phyloP scores from a whole-genome alignment of 2,329 filamentous ascomycete genomes.

The Teratosphaeriaceae sp. region DNA sequence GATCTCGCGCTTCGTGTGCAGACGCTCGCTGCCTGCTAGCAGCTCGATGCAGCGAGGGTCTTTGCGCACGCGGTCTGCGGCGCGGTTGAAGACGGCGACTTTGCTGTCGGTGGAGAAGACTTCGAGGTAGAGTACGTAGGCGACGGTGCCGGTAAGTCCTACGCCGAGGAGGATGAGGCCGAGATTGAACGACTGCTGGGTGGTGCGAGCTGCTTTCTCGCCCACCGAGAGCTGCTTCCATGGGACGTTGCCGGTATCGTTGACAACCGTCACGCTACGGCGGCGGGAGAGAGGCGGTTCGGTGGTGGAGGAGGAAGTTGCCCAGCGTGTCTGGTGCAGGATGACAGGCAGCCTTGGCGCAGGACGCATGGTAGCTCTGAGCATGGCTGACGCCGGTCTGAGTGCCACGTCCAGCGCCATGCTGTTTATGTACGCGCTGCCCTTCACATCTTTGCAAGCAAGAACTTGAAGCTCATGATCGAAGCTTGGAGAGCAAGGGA shows the following conservation, averaged over 20 bases:
- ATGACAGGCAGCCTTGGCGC: not conserved
- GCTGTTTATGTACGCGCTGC: no score
- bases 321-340: slow-evolving; percentile 8
- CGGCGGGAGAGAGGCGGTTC: slow-evolving; percentile 45
- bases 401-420: not conserved
- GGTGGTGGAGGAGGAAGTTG: slow-evolving; percentile 17
- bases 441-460: no score
- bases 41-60: slow-evolving; percentile 65
- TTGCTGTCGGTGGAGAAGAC: slow-evolving; percentile 80
- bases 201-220: slow-evolving; percentile 79
- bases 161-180: slow-evolving; percentile 68
- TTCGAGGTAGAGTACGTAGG: slow-evolving; percentile 71
- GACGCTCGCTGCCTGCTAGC: slow-evolving; percentile 54
- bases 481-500: no score
- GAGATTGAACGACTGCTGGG: slow-evolving; percentile 87
- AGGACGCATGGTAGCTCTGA: not conserved
- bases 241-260: slow-evolving; percentile 73
- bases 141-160: slow-evolving; percentile 69
- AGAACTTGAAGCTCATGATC: no score
- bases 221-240: slow-evolving; percentile 69
- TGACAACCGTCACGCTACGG: slow-evolving; percentile 71
- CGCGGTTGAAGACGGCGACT: slow-evolving; percentile 80
- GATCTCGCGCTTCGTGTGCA: slow-evolving; percentile 58
- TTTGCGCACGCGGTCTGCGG: slow-evolving; percentile 69
- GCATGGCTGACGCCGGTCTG: not conserved